Percentiles rank a stretch among this genome's conserved stretches.
phyloP scores from a whole-genome alignment of 2,329 filamentous ascomycete species.

The Apiospora arundinis region DNA sequence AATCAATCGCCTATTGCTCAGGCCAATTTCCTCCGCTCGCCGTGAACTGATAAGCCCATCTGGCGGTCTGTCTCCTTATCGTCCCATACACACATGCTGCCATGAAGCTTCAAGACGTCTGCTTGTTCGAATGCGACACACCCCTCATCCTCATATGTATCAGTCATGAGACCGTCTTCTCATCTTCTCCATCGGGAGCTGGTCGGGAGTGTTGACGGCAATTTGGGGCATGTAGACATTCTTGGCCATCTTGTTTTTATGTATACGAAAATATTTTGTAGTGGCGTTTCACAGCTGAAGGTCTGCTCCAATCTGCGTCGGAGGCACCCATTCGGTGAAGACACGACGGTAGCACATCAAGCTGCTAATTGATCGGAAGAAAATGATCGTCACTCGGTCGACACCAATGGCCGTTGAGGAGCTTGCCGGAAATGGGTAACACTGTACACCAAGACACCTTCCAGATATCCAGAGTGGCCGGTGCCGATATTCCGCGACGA shows the following conservation, averaged over 20 bases:
- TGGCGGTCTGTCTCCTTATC: conserved; percentile 2
- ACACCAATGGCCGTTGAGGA: neutral
- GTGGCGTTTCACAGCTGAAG: neutral
- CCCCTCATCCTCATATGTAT: neutral
- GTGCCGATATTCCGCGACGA: neutral
- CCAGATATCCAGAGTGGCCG: neutral
- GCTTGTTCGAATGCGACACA: neutral
- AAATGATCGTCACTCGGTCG: neutral
- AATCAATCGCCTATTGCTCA: neutral
- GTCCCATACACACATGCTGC: neutral
- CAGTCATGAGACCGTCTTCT: neutral
- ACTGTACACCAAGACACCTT: neutral
- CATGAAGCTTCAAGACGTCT: neutral
- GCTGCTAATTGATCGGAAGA: conserved; percentile 6
- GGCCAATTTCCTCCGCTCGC: neutral
- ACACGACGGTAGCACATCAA: neutral
- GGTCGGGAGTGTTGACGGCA: neutral
- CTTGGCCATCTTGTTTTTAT: neutral
- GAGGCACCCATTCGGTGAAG: neutral
- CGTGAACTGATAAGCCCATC: neutral
- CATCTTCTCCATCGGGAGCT: neutral
- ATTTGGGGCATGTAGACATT: neutral
- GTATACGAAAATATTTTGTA: neutral
- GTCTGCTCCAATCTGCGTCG: neutral
- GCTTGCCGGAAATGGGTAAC: neutral